phyloP scores from a whole-genome alignment of 768 basidiomycete species.

The Phlegmacium glaucopus region DNA sequence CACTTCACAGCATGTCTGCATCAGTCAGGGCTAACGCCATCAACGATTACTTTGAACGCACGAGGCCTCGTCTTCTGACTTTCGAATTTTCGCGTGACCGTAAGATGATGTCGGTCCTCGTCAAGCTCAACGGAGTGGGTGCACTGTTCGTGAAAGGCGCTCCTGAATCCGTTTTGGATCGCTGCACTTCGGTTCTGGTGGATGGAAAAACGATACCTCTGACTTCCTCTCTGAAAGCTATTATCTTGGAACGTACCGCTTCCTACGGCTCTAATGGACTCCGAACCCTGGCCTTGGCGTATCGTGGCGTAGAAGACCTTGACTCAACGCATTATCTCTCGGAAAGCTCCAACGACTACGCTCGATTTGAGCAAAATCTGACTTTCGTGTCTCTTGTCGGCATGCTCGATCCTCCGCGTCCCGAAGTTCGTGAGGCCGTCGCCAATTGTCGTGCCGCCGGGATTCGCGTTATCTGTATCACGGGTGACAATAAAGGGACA shows the following conservation, averaged over 20 bases:
- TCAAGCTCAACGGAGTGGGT: conserved; percentile 62
- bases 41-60: conserved; percentile 77
- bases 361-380: conserved; percentile 86
- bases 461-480: conserved; percentile 95
- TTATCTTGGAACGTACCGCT: conserved; percentile 62
- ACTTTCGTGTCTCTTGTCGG: conserved; percentile 95
- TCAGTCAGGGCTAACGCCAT: conserved; percentile 74
- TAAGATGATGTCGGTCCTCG: conserved; percentile 99
- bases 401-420: conserved; percentile 97
- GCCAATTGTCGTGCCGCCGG: conserved; percentile 91
- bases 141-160: conserved; percentile 93
- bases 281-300: conserved; percentile 89
- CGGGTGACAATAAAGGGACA: conserved; percentile 96
- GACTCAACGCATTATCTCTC: conserved; percentile 81
- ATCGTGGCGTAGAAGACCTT: conserved; percentile 71
- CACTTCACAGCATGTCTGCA: conserved; percentile 54
- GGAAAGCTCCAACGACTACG: conserved; percentile 76
- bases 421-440: conserved; percentile 84
- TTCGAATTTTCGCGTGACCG: conserved; percentile 98
- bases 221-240: conserved; percentile 53
- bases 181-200: conserved; percentile 73
- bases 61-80: conserved; percentile 79
- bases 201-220: conserved; percentile 64
- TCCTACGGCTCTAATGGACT: conserved; percentile 80
- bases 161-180: conserved; percentile 91